Base-by-base conservation (phyloP, 2,329 filamentous ascomycete species). In the Trichoderma arundinaceum region DNA sequence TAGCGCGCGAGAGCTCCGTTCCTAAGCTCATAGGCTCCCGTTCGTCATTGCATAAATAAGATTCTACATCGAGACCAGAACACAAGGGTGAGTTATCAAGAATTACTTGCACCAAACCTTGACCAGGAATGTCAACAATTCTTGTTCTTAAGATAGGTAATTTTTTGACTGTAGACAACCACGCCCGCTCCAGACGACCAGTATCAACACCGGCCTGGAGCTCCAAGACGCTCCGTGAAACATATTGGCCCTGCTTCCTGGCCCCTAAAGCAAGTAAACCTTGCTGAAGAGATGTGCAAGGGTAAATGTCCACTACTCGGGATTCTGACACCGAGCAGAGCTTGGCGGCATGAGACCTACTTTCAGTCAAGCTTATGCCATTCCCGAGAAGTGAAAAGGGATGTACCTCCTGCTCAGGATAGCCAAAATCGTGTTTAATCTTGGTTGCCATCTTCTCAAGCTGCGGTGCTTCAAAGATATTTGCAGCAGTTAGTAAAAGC, bases 221-320 rank as follows among this genome's bases (percentile, higher is more conserved):
- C 19, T n/a, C 35, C 12, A 65, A n/a, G 19, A 65, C 63, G 22
- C 53, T 65, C 9, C 46, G 63, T 38, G 54, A 49, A 15, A 65
- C 35, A 17, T 65, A 65, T 33, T 52, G 43, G 12, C 63, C 63
- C 17, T 32, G 41, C 19, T 46, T 41, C 35, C 22, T 65, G 13
- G 54, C 22, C 10, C 43, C 44, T 19, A 65, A 4, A 8, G 53
- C 44, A n/a, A 65, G 43, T 32, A 65, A 32, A 22, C 63, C 63
- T 60, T 65, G 32, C 49, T 65, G 63, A 12, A 65, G 35, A 7
- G 54, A 22, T 22, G 63, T 65, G 39, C 54, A 65, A 13, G 63
- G 63, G 17, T 53, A 65, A 17, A 60, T 44, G 43, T 65, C 63
- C 32, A 9, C 12, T 7, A 65, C 33, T 51, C 52, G 33, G 13